Evolutionary conservation across 2,329 filamentous ascomycete genomes (phyloP).

Genomic region (Fusarium dimerum): DNA sequence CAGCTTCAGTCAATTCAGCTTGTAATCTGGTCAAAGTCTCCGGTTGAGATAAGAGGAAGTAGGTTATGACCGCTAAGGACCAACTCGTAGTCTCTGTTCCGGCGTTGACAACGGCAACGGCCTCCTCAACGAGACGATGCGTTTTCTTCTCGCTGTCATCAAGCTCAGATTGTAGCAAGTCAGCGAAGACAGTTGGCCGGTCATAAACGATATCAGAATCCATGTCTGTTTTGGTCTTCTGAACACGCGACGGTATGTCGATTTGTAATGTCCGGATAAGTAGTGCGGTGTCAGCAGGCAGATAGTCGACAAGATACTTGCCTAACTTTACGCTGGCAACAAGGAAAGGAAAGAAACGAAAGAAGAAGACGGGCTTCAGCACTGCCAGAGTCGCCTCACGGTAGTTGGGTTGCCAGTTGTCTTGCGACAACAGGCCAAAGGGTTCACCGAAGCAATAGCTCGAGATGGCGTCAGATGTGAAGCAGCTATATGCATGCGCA

Average conservation of each 20-base stretch:
- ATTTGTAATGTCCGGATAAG: slow-evolving; percentile 20
- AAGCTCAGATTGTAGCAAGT: slow-evolving; percentile 27
- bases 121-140: slow-evolving; percentile 39
- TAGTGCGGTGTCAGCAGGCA: slow-evolving; percentile 14
- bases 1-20: slow-evolving; percentile 26
- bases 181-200: slow-evolving; percentile 11
- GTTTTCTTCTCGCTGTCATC: slow-evolving; percentile 38
- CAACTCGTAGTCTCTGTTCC: slow-evolving; percentile 40
- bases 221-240: slow-evolving; percentile 5
- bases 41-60: slow-evolving; percentile 37
- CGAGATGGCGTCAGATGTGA: slow-evolving; percentile 41
- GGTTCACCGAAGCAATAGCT: slow-evolving; percentile 40
- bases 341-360: slow-evolving; percentile 33
- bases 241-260: slow-evolving; percentile 13
- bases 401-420: slow-evolving; percentile 38
- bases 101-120: slow-evolving; percentile 36
- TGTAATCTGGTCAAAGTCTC: slow-evolving; percentile 30
- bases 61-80: slow-evolving; percentile 37
- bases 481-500: slow-evolving; percentile 39
- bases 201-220: slow-evolving; percentile 3
- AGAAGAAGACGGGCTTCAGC: too few species aligned
- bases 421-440: slow-evolving; percentile 31
- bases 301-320: slow-evolving; percentile 24
- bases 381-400: too few species aligned
- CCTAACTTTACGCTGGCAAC: slow-evolving; percentile 34